Conservation (phyloP, 306 rosid genomes). For the Ormosia semicastrata region DNA sequence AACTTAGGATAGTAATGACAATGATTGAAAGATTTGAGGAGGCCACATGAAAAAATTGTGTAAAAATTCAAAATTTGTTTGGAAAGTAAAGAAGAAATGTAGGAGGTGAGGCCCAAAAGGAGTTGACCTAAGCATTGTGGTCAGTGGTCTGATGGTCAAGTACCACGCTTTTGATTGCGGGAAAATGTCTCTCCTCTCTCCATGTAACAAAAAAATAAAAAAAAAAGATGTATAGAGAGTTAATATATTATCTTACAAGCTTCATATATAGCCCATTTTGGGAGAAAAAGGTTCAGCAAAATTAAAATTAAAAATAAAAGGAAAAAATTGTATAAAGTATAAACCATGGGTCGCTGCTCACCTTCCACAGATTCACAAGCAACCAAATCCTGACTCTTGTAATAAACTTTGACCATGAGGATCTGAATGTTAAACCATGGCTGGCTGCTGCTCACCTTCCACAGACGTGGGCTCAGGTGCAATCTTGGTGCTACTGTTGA, state of each 20-base stretch:
- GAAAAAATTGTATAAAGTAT: neutral
- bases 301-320: neutral
- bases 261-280: no score
- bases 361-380: neutral
- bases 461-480: conserved; percentile 35
- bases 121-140: no score
- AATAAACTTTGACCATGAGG: neutral
- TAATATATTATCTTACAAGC: neutral
- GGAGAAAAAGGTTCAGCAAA: neutral
- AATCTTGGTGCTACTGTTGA: conserved; percentile 33
- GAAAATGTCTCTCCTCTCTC: no score
- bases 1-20: no score
- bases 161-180: no score
- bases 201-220: no score
- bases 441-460: conserved; percentile 17
- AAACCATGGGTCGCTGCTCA: neutral
- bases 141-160: no score
- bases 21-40: no score
- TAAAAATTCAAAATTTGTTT: no score
- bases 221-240: neutral
- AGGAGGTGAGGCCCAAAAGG: no score
- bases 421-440: conserved; percentile 14
- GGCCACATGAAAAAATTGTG: no score
- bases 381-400: neutral
- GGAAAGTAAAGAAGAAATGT: no score